Base-by-base conservation (phyloP, 768 basidiomycete genomes). In the Sporobolomyces phaffii region DNA sequence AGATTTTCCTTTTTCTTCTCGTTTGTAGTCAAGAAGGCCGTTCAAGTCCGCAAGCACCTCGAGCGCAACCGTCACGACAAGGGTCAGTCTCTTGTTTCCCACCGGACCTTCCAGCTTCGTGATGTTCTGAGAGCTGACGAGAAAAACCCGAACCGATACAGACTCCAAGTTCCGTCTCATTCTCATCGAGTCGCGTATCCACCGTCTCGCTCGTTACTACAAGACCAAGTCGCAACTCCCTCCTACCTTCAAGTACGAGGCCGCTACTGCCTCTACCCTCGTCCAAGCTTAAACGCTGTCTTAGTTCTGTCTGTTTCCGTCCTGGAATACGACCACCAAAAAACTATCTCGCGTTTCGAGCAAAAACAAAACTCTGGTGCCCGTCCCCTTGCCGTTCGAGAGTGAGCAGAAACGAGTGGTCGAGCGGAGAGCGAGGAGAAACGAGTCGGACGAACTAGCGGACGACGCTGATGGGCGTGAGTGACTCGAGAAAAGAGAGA, bases 1-100 rank as follows among this genome's bases (percentile, higher is more conserved):
- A 38, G 38, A 17, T 9, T 9, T 38, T 28, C 33, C 28, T 28
- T 45, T 31, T 58, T 34, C 56, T 31, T 20, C 26, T 33, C 34
- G 40, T n/a, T n/a, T n/a, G n/a, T n/a, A n/a, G 34, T 98, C 86
- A 97, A 97, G 87, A 99, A 97, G 87, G 94, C 94, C 79, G 92
- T 99, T 77, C 84, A 90, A 76, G 91, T 99, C 77, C 91, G 93
- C 81, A 98, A 97, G 84, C 94, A 98, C 81, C 85, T 99, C 75
- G 91, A 96, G 81, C 83, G 84, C 76, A 97, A 96, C 88, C 87
- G 94, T 79, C 94, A 93, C 80, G 94, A 99, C 85, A 94, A 91
- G 84, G 93, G 78, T 59, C 22, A 22, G 64, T 48, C 18, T 22
- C 43, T 9, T 9, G 10, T 17, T 17, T 38, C 38, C 9, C 38